Evolutionary conservation across 306 rosid genomes (phyloP), one percentile per base, ranked within the genome.

Genomic region (Trifolium subterraneum): DNA sequence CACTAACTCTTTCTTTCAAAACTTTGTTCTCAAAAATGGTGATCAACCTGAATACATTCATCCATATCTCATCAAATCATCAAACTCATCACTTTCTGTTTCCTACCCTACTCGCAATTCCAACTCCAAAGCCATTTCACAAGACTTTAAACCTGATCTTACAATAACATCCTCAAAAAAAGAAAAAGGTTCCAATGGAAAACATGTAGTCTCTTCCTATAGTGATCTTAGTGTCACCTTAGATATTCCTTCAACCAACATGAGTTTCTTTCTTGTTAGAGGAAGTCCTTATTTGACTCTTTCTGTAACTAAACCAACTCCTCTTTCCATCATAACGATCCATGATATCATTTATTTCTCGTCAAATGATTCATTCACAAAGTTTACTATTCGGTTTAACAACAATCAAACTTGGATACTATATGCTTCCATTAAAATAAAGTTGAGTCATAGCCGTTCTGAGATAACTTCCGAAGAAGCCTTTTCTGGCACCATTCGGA

Each of bases 241-340:
- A 36, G 93, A 89, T 25, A 25, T 82, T 10, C 96, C 97, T 4
- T 83, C 87, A 10, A 72, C 88, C 9, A 88, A 86, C 23, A 70
- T 92, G 10, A 62, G 71, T 0, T 88, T 87, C 55, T 82, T 85
- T 3, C 97, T 92, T 35, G 93, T 86, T 10, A 87, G 93, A 10
- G 96, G 96, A 47, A 92, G 93, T 50, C 97, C 97, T 0, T 92
- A 58, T 76, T 20, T 92, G 14, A 89, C 92, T 0, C 59, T 79
- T 14, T 41, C 66, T 12, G 81, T 81, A 19, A 75, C 80, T 1
- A 59, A 61, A 14, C 51, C 51, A 22, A 69, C 87, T 3, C 16
- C 60, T 0, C 51, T 92, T 68, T 81, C 82, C 7, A 83, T 92
- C 67, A 73, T 88, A 3, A 85, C 93, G 42, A 62, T 82, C 16